These are phyloP conservation scores for Erysimum cheiri DNA, from an alignment of 441 rosid genomes.

Conservation along the genomic window DNA sequence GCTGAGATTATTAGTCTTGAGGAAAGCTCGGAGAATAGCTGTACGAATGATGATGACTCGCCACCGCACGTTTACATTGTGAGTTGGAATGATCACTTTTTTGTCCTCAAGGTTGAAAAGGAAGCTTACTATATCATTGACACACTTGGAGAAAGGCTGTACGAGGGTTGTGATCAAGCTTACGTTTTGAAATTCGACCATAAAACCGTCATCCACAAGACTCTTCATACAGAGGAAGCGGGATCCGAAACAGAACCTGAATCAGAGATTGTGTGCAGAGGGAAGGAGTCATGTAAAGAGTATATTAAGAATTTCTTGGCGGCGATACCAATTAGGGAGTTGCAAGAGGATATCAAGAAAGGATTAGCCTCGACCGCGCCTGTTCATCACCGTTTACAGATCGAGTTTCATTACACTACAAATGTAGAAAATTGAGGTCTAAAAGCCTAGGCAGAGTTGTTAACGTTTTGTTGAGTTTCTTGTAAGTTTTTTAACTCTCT, in stretches of 20 bases:
- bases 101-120: constrained; percentile 70
- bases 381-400: constrained; percentile 77
- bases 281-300: constrained; percentile 84
- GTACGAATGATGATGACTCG: constrained; percentile 32
- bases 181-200: constrained; percentile 72
- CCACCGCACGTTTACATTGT: constrained; percentile 59
- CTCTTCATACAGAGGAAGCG: constrained; percentile 34
- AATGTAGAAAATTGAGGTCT: constrained; percentile 9
- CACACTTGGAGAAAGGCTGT: constrained; percentile 86
- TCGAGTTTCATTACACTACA: constrained; percentile 70
- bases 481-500: constrained; percentile 28
- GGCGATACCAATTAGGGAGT: constrained; percentile 76
- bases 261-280: constrained; percentile 52
- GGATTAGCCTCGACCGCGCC: constrained; percentile 67
- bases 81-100: constrained; percentile 95
- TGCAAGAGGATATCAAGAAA: constrained; percentile 80
- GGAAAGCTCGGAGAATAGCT: constrained; percentile 28
- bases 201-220: constrained; percentile 51
- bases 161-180: constrained; percentile 83
- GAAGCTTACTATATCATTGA: constrained; percentile 87
- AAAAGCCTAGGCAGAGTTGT: constrained; percentile 19
- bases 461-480: constrained; percentile 31
- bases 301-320: constrained; percentile 90
- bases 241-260: constrained; percentile 47
- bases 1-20: constrained; percentile 58